Conservation (phyloP, 805 yeast genomes). For the Teunomyces stri region DNA sequence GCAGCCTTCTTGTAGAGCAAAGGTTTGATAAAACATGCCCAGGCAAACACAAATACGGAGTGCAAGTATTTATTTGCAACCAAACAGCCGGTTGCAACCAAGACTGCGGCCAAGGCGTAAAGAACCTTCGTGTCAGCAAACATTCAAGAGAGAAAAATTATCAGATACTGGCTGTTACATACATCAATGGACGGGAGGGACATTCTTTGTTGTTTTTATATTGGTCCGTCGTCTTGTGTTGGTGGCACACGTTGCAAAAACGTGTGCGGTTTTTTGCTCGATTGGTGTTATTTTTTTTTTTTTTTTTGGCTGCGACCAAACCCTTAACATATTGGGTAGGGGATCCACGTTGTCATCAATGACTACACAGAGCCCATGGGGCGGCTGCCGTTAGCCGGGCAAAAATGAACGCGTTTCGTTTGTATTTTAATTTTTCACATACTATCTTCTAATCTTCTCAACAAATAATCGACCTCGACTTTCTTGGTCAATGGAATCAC, state of each 20-base stretch:
- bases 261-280: neutral
- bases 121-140: neutral
- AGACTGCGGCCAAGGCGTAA: neutral
- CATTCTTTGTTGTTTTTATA: neutral
- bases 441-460: constrained; percentile 73
- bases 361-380: constrained; percentile 1
- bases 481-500: constrained; percentile 93
- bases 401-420: neutral
- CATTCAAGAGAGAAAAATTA: neutral
- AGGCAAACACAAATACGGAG: constrained; percentile 30
- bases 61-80: constrained; percentile 9
- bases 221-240: neutral
- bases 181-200: neutral
- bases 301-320: neutral
- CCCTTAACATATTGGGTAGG: neutral
- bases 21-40: constrained; percentile 63
- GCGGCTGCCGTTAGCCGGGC: neutral
- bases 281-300: neutral
- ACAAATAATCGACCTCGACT: constrained; percentile 89
- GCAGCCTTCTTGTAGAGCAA: constrained; percentile 33
- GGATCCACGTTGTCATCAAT: constrained; percentile 1
- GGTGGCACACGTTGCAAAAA: neutral
- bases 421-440: neutral
- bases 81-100: neutral
- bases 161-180: neutral